phyloP scores from a whole-genome alignment of 495 filamentous ascomycete genomes.

The Daldinia concentrica region DNA sequence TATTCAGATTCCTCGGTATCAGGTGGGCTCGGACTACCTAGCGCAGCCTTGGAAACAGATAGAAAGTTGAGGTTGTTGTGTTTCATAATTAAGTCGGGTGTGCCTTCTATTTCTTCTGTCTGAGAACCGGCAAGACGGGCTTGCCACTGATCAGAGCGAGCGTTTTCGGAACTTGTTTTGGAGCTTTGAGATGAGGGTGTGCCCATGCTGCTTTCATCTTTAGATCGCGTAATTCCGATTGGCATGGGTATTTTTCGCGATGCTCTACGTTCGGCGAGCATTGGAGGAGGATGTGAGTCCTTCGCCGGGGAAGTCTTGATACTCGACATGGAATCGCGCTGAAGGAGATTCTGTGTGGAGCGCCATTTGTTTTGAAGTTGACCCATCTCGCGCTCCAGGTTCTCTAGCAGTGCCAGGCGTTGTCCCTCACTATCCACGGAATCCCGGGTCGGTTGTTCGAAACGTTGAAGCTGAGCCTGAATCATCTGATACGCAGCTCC shows the following conservation, averaged over 20 bases:
- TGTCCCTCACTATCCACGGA: conserved; percentile 47
- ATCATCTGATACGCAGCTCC: conserved; percentile 59
- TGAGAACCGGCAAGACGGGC: neutral
- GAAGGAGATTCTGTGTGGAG: conserved; percentile 57
- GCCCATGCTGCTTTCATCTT: conserved; percentile 34
- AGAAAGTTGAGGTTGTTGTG: conserved; percentile 51
- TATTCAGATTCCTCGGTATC: conserved; percentile 54
- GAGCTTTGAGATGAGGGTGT: conserved; percentile 40
- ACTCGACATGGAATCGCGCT: conserved; percentile 59
- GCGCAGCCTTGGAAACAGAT: conserved; percentile 50
- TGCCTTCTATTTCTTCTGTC: conserved; percentile 53
- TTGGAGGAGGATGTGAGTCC: conserved; percentile 45
- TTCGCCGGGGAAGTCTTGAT: conserved; percentile 47
- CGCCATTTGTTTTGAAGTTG: conserved; percentile 61
- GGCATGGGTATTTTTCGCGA: conserved; percentile 47
- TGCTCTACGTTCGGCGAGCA: conserved; percentile 47
- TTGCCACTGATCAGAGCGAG: conserved; percentile 47
- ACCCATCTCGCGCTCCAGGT: conserved; percentile 64
- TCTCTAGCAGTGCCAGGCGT: conserved; percentile 57
- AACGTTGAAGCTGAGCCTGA: conserved; percentile 58
- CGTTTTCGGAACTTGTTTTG: conserved; percentile 43
- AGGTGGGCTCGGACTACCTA: conserved; percentile 62
- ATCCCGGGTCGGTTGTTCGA: conserved; percentile 49
- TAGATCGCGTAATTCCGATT: conserved; percentile 35
- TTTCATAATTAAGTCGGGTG: conserved; percentile 50